phyloP scores from a whole-genome alignment of 192 early-diverging fungal genomes.

The Phycomyces blakesleeanus region DNA sequence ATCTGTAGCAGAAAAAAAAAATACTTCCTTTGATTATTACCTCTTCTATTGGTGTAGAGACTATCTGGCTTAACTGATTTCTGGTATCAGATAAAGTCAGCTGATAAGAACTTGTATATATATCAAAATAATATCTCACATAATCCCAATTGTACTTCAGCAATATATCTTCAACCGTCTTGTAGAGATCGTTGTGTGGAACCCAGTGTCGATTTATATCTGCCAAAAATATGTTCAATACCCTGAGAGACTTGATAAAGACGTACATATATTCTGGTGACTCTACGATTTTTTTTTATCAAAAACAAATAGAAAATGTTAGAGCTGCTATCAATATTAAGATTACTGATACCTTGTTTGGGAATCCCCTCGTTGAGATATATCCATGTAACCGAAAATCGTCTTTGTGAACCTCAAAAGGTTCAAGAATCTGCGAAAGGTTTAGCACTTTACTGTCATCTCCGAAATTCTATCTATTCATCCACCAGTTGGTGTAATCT shows the following conservation, averaged over 20 bases:
- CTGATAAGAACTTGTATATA: no score
- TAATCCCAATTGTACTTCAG: neutral
- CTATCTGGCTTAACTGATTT: no score
- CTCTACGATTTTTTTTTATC: no score
- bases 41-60: no score
- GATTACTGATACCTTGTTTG: slow-evolving; percentile 33
- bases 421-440: slow-evolving; percentile 6
- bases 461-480: neutral
- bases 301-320: no score
- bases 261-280: slow-evolving; percentile 55
- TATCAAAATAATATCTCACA: neutral
- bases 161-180: neutral
- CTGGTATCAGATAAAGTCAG: no score
- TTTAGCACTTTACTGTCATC: no score
- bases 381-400: slow-evolving; percentile 33
- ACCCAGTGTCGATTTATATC: neutral
- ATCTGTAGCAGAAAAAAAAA: no score
- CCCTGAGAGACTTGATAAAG: neutral
- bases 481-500: neutral
- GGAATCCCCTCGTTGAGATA: slow-evolving; percentile 33
- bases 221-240: neutral
- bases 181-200: neutral
- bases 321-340: no score
- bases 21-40: no score
- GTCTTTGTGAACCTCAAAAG: slow-evolving; percentile 13